Conservation (phyloP, 129 eudicot species). For the carrot (Daucus carota) region DNA sequence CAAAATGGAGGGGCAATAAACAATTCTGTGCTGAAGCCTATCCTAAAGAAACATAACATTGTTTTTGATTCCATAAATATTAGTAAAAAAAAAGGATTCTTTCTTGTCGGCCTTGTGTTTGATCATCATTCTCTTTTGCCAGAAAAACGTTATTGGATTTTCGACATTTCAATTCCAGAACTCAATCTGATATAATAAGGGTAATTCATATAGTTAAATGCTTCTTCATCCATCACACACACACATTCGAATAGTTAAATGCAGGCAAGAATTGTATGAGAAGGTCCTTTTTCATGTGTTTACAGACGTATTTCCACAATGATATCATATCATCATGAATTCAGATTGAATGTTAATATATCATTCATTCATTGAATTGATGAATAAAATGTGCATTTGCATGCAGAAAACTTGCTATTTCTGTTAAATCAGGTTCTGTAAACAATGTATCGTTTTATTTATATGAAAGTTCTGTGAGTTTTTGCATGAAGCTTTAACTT, state of each 20-base stretch:
- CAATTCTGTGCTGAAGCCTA: not conserved
- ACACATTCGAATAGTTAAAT: not conserved
- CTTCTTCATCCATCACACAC: no score
- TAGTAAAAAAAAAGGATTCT: not conserved
- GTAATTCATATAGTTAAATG: no score
- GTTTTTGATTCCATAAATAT: not conserved
- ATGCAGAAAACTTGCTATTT: not conserved
- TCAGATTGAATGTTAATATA: not conserved
- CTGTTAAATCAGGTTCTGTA: not conserved
- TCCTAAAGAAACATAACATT: not conserved
- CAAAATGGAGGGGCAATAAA: not conserved
- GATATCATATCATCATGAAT: not conserved
- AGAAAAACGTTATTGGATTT: not conserved
- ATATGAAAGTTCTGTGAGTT: not conserved
- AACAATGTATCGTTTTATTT: not conserved
- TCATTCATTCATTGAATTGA: not conserved
- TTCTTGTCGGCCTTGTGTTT: slow-evolving; percentile 2
- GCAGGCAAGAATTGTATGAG: no score
- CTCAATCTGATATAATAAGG: not conserved
- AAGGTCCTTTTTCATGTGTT: no score
- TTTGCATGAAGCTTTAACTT: not conserved
- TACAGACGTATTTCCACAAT: no score
- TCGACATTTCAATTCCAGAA: not conserved
- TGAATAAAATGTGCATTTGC: not conserved
- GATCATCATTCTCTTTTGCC: slow-evolving; percentile 2